Evolutionary conservation across 2,329 filamentous ascomycete genomes (phyloP).

Genomic region (Phialophora verrucosa): DNA sequence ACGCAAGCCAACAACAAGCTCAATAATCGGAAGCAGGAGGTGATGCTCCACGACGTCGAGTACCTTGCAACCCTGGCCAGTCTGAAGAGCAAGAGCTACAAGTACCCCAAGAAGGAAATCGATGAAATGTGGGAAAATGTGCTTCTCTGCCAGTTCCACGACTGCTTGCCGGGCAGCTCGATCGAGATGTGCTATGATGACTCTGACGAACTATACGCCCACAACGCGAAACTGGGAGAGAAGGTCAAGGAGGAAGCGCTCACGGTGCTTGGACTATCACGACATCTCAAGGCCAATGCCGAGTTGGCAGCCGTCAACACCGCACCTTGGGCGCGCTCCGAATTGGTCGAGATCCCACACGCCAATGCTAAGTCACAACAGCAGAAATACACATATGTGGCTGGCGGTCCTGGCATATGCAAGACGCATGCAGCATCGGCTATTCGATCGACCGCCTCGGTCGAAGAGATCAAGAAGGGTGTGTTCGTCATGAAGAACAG

Average conservation of each 20-base stretch:
- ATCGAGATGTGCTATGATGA: conserved; percentile 99
- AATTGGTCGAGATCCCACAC: conserved; percentile 69
- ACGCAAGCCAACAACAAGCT: conserved; percentile 97
- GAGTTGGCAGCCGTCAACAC: conserved; percentile 77
- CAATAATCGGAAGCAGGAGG: conserved; percentile 87
- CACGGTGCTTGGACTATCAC: conserved; percentile 67
- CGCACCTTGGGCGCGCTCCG: conserved; percentile 80
- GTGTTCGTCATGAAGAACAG: conserved; percentile 81
- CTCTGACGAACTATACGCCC: conserved; percentile 84
- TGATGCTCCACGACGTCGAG: conserved; percentile 84
- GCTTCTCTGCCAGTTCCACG: conserved; percentile 94
- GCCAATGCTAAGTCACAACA: conserved; percentile 34
- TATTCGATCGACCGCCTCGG: conserved; percentile 47
- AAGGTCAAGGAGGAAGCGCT: conserved; percentile 74
- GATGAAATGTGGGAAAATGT: conserved; percentile 95
- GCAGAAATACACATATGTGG: conserved; percentile 51
- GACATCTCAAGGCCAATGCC: conserved; percentile 48
- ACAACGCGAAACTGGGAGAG: conserved; percentile 78
- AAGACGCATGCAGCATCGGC: conserved; percentile 41
- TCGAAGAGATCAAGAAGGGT: conserved; percentile 61
- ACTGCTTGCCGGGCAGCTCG: conserved; percentile 90
- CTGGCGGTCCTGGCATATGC: conserved; percentile 55
- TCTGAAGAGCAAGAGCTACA: conserved; percentile 73
- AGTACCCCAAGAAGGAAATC: conserved; percentile 91
- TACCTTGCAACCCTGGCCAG: conserved; percentile 85